Evolutionary conservation across 805 yeast genomes (phyloP).

Genomic region (Myxozyma mucilagina): DNA sequence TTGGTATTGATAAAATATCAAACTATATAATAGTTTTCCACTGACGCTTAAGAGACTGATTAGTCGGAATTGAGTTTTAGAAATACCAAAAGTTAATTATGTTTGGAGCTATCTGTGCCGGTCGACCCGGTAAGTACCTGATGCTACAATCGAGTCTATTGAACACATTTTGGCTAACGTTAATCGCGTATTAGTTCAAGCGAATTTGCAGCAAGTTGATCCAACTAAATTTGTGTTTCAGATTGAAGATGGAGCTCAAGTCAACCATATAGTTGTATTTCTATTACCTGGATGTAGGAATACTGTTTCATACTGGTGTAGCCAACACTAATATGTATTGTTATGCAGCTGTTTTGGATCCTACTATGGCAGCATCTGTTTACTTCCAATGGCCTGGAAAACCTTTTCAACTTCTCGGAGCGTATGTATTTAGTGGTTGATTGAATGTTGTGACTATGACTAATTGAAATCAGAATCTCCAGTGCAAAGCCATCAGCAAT

Average conservation of each 20-base stretch:
- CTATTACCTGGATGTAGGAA: slow-evolving; percentile 76
- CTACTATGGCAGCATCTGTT: slow-evolving; percentile 74
- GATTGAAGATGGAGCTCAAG: slow-evolving; percentile 61
- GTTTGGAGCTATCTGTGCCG: slow-evolving; percentile 79
- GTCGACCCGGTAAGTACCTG: slow-evolving; percentile 53
- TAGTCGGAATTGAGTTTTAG: background rate
- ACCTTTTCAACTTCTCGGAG: slow-evolving; percentile 43
- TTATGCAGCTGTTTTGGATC: slow-evolving; percentile 48
- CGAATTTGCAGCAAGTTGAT: slow-evolving; percentile 59
- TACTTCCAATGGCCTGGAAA: slow-evolving; percentile 78
- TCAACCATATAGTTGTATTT: slow-evolving; percentile 81
- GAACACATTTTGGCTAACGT: background rate
- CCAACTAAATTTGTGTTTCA: slow-evolving; percentile 63
- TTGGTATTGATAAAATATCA: too few species aligned
- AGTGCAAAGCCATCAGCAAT: slow-evolving; percentile 83
- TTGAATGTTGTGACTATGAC: slow-evolving; percentile 47
- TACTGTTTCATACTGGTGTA: background rate
- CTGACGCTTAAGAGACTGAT: background rate
- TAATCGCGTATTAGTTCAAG: slow-evolving; percentile 36
- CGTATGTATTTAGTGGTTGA: slow-evolving; percentile 39
- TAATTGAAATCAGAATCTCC: slow-evolving; percentile 35
- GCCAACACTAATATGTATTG: background rate
- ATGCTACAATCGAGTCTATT: background rate
- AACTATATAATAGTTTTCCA: background rate
- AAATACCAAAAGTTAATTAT: slow-evolving; percentile 39